Base-by-base conservation (phyloP, 805 yeast species). In the Yarrowia sp. region DNA sequence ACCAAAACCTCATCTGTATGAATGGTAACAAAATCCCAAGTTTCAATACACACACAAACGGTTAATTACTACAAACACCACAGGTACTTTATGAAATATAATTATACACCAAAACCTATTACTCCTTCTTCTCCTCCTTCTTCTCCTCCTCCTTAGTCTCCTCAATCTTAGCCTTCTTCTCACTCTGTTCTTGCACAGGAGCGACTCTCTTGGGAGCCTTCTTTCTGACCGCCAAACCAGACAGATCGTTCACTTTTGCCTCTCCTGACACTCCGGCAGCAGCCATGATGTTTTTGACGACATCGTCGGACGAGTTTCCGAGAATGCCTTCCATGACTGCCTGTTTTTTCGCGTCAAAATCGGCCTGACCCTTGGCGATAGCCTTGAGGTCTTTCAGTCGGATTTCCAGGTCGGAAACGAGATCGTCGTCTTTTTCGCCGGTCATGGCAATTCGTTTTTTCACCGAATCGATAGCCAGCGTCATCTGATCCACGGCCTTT, bases 311-410 rank as follows among this genome's bases (percentile, higher is more conserved):
- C 5, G 67, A 63, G 8, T 97, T 87, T 32, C 98, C 98, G 61
- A 95, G 84, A 85, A 95, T 85, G 16, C 99, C 98, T 75, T 91
- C 97, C 70, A 95, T 82, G 63, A 95, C 81, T 75, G 90, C 89
- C 69, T 87, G 83, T 72, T 99, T 85, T 78, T 90, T 90, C 46
- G 97, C 88, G n/a, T 63, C 67, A 36, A 63, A 48, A 43, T 48
- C 67, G 5, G 8, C 46, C 41, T 46, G 45, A 8, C 56, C 68
- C 40, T 66, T 69, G 16, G 69, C 69, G 11, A 49, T 46, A 12
- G 66, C 67, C 48, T 71, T 53, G 14, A 71, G 74, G 9, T 76
- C 74, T 22, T 71, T 71, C 38, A 73, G 70, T 1, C 82, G 72
- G 15, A 73, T 74, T 52, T 74, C 74, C 38, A 81, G 73, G 14